Evolutionary conservation across 257 asterid genomes (phyloP), one percentile per base, ranked within the genome.

Genomic region (Solanum etuberosum): DNA sequence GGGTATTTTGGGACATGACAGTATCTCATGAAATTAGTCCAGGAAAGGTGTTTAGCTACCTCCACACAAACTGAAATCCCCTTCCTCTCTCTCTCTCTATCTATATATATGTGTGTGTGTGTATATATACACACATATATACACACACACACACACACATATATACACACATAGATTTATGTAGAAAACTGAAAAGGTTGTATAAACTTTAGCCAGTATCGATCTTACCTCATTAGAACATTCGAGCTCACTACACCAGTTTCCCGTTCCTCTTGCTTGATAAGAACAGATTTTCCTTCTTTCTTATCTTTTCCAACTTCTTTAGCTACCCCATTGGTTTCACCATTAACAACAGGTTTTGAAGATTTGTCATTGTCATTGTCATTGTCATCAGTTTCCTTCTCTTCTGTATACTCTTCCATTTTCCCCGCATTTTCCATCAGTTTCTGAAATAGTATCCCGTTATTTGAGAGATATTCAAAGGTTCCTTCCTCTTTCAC

Each of bases 351-450:
- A 85, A 83, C 86, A 81, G 92, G 82, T 89, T 90, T 87, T 83
- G 93, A 91, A 76, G 91, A 90, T 87, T 86, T 86, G 20, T 46
- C 38, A 63, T 85, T 87, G 46, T 68, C 93, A 76, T 86, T 86
- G 16, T 42, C 38, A 63, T 86, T 86, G 25, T 68, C 93, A 81
- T 40, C 90, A 61, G 84, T 93, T 88, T 91, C 98, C 70, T 72
- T 90, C 87, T 95, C 98, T 91, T 95, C 98, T 54, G 89, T 92
- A 88, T 93, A 94, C 86, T 93, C 99, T 91, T 97, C 99, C 98
- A 97, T 93, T 92, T 97, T 97, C 51, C 99, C 99, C 21, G 99
- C 99, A 92, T 97, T 97, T 92, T 95, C 99, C 99, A 97, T 97
- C 91, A 97, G 93, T 88, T 91, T 97, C 84, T 93, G 94, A 87